phyloP scores from a whole-genome alignment of 2,329 filamentous ascomycete genomes.

The Cladobotryum protrusum region DNA sequence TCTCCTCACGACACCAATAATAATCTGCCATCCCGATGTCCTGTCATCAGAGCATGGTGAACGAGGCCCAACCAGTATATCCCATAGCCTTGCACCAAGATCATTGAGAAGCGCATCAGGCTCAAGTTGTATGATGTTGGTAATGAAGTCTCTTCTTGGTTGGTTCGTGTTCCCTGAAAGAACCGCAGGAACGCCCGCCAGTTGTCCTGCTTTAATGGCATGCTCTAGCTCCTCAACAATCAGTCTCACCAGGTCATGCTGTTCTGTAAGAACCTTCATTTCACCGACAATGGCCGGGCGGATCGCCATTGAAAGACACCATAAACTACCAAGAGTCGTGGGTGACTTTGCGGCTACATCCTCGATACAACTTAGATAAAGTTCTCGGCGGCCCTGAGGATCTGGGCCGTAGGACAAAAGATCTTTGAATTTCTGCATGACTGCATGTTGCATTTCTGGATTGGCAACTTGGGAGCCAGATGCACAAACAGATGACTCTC shows the following conservation, averaged over 20 bases:
- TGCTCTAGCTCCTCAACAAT: slow-evolving; percentile 60
- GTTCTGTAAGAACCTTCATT: slow-evolving; percentile 49
- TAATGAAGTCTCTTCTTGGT: slow-evolving; percentile 53
- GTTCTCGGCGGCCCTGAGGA: slow-evolving; percentile 48
- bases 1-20: slow-evolving; percentile 44
- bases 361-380: slow-evolving; percentile 61
- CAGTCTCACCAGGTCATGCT: slow-evolving; percentile 56
- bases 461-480: slow-evolving; percentile 50
- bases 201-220: slow-evolving; percentile 31
- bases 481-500: slow-evolving; percentile 58
- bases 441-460: slow-evolving; percentile 58
- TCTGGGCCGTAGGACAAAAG: slow-evolving; percentile 54
- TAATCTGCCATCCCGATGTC: slow-evolving; percentile 61
- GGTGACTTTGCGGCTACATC: slow-evolving; percentile 59
- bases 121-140: slow-evolving; percentile 53
- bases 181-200: slow-evolving; percentile 35
- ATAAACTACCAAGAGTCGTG: slow-evolving; percentile 67
- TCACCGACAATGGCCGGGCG: slow-evolving; percentile 42
- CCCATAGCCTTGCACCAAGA: slow-evolving; percentile 62
- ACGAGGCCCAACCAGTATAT: slow-evolving; percentile 60
- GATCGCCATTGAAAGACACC: slow-evolving; percentile 51
- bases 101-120: slow-evolving; percentile 56
- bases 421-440: slow-evolving; percentile 52
- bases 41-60: slow-evolving; percentile 56
- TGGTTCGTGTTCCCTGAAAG: slow-evolving; percentile 43